Percentiles rank a stretch among this genome's conserved stretches.
Evolutionary conservation across 306 rosid species (phyloP).

Genomic region (Prunus padus): DNA sequence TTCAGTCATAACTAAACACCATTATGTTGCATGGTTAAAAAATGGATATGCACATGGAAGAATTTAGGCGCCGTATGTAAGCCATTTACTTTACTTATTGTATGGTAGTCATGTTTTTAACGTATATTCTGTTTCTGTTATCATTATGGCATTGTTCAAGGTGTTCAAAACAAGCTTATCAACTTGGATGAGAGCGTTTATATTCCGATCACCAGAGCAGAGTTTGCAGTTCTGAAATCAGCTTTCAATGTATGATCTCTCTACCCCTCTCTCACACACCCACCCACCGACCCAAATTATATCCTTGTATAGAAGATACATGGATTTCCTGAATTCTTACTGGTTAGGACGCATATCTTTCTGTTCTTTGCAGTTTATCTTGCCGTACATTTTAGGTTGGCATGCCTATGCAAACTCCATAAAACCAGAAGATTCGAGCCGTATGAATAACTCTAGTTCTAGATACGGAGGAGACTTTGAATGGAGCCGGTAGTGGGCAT

Average conservation of each 20-base stretch:
- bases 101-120: background rate
- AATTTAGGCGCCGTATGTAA: background rate
- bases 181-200: slow-evolving; percentile 69
- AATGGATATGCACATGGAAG: background rate
- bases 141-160: slow-evolving; percentile 38
- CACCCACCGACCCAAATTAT: background rate
- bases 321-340: background rate
- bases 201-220: slow-evolving; percentile 81
- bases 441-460: slow-evolving; percentile 47
- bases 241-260: slow-evolving; percentile 69
- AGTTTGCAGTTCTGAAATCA: slow-evolving; percentile 67
- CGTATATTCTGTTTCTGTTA: slow-evolving; percentile 20
- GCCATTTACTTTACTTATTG: slow-evolving; percentile 1
- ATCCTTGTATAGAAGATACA: background rate
- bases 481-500: slow-evolving; percentile 62
- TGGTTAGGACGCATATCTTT: slow-evolving; percentile 3
- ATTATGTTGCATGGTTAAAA: background rate
- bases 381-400: slow-evolving; percentile 89
- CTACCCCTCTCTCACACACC: background rate
- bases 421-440: slow-evolving; percentile 51
- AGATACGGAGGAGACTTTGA: slow-evolving; percentile 76
- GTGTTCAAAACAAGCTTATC: slow-evolving; percentile 78
- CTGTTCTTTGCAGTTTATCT: slow-evolving; percentile 56
- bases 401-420: slow-evolving; percentile 69
- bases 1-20: background rate